These are phyloP conservation scores for Fusarium sp. DNA, from an alignment of 2,329 filamentous ascomycete species.

Conservation along the genomic window DNA sequence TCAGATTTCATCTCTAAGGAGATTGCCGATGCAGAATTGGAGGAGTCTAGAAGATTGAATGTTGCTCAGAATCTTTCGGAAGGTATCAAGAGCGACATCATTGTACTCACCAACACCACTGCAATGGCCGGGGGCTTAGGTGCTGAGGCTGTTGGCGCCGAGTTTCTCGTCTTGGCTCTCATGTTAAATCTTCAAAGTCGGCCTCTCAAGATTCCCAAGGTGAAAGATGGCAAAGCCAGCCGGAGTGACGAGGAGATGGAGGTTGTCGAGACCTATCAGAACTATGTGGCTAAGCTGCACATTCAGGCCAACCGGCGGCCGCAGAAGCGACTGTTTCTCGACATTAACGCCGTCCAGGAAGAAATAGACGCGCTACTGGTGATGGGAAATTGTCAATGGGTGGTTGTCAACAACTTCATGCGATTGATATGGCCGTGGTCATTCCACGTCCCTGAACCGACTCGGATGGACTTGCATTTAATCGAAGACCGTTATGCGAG, in stretches of 20 bases:
- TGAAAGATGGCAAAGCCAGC: neutral
- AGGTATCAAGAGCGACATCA: neutral
- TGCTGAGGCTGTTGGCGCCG: neutral
- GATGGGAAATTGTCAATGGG: neutral
- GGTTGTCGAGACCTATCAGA: neutral
- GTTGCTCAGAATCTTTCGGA: neutral
- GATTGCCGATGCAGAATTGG: neutral
- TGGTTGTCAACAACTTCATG: neutral
- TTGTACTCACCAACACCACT: neutral
- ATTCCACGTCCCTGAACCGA: neutral
- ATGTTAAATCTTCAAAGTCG: neutral
- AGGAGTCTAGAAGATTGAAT: too few species aligned
- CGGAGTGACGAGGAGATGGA: neutral
- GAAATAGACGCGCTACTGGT: neutral
- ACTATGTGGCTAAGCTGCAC: neutral
- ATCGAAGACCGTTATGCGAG: neutral
- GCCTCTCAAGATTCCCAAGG: neutral
- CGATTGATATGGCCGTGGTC: neutral
- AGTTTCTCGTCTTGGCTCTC: neutral
- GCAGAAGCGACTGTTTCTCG: neutral
- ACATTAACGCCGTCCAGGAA: neutral
- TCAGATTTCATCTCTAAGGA: neutral
- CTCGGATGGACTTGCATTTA: neutral
- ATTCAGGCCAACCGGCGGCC: neutral
- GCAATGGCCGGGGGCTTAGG: neutral